Evolutionary conservation across 1,139 yeast species (phyloP), one percentile per base, ranked within the genome.

Genomic region (Lodderomyces beijingensis): DNA sequence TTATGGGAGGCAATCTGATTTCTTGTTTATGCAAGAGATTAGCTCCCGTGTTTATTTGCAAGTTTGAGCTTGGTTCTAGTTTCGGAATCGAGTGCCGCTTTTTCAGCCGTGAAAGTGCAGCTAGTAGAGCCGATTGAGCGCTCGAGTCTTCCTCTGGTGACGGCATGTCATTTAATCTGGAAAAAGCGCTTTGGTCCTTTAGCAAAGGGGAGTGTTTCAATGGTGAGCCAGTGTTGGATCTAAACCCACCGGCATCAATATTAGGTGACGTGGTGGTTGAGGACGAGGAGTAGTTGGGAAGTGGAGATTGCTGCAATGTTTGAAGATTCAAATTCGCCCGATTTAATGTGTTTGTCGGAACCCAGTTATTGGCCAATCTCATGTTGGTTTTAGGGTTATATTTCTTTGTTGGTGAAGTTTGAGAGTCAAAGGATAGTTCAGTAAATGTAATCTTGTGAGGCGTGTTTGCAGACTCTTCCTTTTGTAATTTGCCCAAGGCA

Each of bases 51-150:
- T 16, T 14, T 29, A 17, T 12, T 14, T 35, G 31, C 17, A 28
- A 27, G 25, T 18, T 8, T 24, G 20, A 4, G 18, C n/a, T 14
- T 18, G 14, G 13, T 24, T 18, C 16, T 21, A 16, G 20, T n/a
- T 25, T 20, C 12, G 25, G 25, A 22, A 49, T 43, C 3, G 53
- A 47, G 2, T 47, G 34, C 22, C 55, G 41, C 11, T 57, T 47
- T 32, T 47, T 49, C 28, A 37, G 63, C 31, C 68, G 42, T 7
- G 57, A 51, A 25, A 65, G 47, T 1, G 73, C 68, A 2, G 71
- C 70, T 42, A 64, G 48, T 29, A 67, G 51, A 3, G 73, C 74
- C 40, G 56, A 57, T 36, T 66, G 73, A 5, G 73, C 73, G 44
- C 69, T 63, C 11, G 62, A 47, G 38, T 64, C 71, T 39, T 62